Percentiles rank a stretch among this genome's conserved stretches.
Evolutionary conservation across 495 filamentous ascomycete genomes (phyloP).

Genomic region (Evernia prunastri): DNA sequence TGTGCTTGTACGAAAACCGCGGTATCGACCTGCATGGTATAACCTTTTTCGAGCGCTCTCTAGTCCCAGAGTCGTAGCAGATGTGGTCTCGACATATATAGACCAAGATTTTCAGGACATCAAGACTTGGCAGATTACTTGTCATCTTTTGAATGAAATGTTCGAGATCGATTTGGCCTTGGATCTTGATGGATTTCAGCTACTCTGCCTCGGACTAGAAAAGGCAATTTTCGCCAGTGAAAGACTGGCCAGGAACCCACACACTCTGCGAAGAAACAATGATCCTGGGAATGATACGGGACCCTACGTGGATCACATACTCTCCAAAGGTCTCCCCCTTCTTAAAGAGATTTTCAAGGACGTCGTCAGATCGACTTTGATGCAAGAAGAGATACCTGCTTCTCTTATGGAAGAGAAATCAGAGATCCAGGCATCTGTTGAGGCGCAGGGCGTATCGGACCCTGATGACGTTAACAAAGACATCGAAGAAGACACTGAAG

Average conservation of each 20-base stretch:
- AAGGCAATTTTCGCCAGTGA: slow-evolving; percentile 33
- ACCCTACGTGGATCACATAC: background rate
- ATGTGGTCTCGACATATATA: slow-evolving; percentile 3
- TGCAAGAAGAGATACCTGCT: slow-evolving; percentile 14
- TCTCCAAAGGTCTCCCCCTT: slow-evolving; percentile 10
- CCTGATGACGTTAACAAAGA: background rate
- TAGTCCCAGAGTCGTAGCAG: background rate
- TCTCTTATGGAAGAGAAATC: slow-evolving; percentile 14
- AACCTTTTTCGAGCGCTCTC: slow-evolving; percentile 11
- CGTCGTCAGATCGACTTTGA: slow-evolving; percentile 7
- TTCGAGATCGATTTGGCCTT: slow-evolving; percentile 34
- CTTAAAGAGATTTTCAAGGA: slow-evolving; percentile 23
- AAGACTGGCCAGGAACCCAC: slow-evolving; percentile 2
- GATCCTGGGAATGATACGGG: background rate
- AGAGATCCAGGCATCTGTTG: slow-evolving; percentile 2
- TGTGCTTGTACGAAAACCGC: slow-evolving; percentile 31
- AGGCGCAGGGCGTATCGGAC: background rate
- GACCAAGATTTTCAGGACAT: slow-evolving; percentile 17
- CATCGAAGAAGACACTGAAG: background rate
- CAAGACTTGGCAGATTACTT: slow-evolving; percentile 15
- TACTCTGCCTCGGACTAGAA: slow-evolving; percentile 42
- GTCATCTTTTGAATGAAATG: slow-evolving; percentile 34
- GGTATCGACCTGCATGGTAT: slow-evolving; percentile 38
- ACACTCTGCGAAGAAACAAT: background rate
- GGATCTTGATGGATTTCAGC: slow-evolving; percentile 39